Evolutionary conservation across 805 yeast genomes (phyloP), one percentile per base, ranked within the genome.

Genomic region (Suhomyces xylopsoci): DNA sequence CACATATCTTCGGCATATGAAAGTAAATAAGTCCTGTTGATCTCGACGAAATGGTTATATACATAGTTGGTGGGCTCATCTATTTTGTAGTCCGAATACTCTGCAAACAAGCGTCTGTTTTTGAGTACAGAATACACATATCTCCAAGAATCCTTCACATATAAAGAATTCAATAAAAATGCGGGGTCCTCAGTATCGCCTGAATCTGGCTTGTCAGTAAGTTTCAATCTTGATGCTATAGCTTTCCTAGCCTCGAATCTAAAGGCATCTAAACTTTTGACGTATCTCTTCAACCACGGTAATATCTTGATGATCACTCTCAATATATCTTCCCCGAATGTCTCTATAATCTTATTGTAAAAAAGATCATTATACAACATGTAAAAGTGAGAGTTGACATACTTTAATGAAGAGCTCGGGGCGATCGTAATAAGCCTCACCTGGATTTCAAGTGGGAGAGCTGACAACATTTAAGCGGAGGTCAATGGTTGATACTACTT

Each of bases 71-170:
- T 67, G 1, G 82, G 82, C 59, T 79, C 81, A 58, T 80, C 84
- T 5, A 79, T 71, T 44, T 65, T 63, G 54, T 76, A 74, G 56
- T 74, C 77, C 4, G 66, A 53, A 44, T 68, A 66, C 44, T 79
- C 81, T 15, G 85, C 82, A 63, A 78, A 83, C 26, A 83, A 58
- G 42, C 87, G 64, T 47, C 81, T 74, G 59, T 81, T 82, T 55
- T 73, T 74, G 52, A 81, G 64, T 7, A 84, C 66, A 0, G 81
- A 74, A 55, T 79, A 81, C 0, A 82, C 69, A 26, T 83, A 66
- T 55, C 68, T 72, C 87, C 87, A 84, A 0, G 84, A 79, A 62
- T 81, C 86, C 51, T 69, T 71, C 12, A 81, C 62, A 54, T 61
- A 80, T 10, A 57, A 53, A 22, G 62, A 59, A 50, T 70, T 57